Conservation (phyloP, 768 basidiomycete genomes). For the Boletus speciosus region DNA sequence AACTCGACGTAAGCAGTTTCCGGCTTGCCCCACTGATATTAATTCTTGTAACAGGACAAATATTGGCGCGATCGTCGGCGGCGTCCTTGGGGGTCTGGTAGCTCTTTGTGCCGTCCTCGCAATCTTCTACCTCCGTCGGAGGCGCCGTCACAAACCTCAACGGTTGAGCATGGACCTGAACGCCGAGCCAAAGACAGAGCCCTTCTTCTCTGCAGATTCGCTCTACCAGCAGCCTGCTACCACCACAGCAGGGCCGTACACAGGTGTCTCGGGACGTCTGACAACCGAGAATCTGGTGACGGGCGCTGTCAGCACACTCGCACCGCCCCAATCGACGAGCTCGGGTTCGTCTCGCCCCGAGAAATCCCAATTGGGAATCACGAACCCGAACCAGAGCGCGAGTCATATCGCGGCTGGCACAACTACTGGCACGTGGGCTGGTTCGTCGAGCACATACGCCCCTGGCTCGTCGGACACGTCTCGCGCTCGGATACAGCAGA, state of each 20-base stretch:
- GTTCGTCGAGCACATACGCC: too few relatives aligned
- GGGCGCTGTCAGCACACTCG: background rate
- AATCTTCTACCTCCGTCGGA: slow-evolving; percentile 2
- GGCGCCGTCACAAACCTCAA: background rate
- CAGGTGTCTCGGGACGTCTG: background rate
- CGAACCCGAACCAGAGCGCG: too few relatives aligned
- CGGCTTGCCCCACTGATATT: background rate
- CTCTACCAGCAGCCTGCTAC: background rate
- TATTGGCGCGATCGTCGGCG: slow-evolving; percentile 11
- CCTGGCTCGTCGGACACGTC: too few relatives aligned
- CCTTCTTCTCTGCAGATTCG: background rate
- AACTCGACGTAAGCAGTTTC: background rate
- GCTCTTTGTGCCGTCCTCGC: slow-evolving; percentile 5
- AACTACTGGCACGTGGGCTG: too few relatives aligned
- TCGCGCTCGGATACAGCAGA: too few relatives aligned
- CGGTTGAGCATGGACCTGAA: background rate
- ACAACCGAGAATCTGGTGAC: background rate
- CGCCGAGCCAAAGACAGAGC: background rate
- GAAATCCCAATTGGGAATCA: too few relatives aligned
- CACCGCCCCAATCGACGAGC: background rate
- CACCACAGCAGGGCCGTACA: background rate
- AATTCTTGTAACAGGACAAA: background rate
- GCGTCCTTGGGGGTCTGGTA: slow-evolving; percentile 10
- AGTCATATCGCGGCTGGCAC: too few relatives aligned
- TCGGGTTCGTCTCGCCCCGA: too few relatives aligned